Conservation (phyloP, 768 basidiomycete species). For the Naganishia onofrii region DNA sequence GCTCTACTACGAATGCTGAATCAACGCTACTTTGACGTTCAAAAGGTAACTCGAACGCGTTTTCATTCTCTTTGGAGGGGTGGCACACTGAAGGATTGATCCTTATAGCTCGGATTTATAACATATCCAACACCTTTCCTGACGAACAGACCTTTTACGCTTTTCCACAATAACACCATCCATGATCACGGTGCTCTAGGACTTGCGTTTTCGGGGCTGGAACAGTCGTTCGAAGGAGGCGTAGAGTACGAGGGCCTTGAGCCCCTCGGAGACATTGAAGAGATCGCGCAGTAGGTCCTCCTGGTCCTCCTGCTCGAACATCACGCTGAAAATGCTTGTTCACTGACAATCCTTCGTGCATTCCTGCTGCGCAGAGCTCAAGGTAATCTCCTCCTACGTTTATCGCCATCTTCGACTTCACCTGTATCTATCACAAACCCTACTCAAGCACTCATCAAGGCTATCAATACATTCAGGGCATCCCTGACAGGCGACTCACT, state of each 20-base stretch:
- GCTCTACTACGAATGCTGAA: conserved; percentile 18
- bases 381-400: conserved; percentile 47
- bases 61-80: no score
- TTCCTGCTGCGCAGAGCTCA: conserved; percentile 38
- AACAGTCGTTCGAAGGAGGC: conserved; percentile 13
- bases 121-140: conserved; percentile 50
- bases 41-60: conserved; percentile 18
- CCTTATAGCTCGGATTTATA: conserved; percentile 38
- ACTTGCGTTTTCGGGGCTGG: conserved; percentile 36
- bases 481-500: conserved; percentile 3
- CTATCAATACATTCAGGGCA: conserved; percentile 36
- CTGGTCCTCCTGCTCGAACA: conserved; percentile 10
- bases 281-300: conserved; percentile 40
- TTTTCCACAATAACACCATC: conserved; percentile 38
- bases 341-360: neutral
- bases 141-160: conserved; percentile 46
- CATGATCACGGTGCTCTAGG: conserved; percentile 42
- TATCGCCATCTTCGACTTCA: conserved; percentile 24
- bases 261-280: conserved; percentile 33
- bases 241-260: conserved; percentile 38
- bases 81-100: neutral
- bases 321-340: neutral
- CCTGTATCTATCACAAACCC: conserved; percentile 40
- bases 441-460: conserved; percentile 45
- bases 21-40: conserved; percentile 17